Conservation (phyloP, 2,329 filamentous ascomycete species). For the Pseudogymnoascus sp. region DNA sequence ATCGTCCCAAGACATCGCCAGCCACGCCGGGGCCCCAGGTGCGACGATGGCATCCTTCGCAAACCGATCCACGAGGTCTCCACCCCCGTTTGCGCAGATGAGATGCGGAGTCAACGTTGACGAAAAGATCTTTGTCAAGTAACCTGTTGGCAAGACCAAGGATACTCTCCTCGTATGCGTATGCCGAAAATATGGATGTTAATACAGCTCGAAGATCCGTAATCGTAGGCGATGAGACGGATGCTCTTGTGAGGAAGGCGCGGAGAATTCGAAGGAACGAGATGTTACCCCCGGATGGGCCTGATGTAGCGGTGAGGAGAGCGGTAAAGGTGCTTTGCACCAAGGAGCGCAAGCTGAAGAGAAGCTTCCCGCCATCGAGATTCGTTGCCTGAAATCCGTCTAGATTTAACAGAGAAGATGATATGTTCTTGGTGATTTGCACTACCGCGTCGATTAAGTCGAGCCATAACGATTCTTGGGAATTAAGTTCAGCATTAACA, state of each 20-base stretch:
- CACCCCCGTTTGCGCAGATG: constrained; percentile 75
- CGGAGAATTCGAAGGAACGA: constrained; percentile 85
- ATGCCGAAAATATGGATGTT: constrained; percentile 84
- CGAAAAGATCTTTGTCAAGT: constrained; percentile 81
- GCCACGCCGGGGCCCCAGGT: constrained; percentile 86
- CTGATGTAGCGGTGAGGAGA: constrained; percentile 67
- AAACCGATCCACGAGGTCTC: constrained; percentile 78
- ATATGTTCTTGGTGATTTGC: constrained; percentile 56
- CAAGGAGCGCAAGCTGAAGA: constrained; percentile 61
- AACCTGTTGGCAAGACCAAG: constrained; percentile 77
- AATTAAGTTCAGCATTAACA: constrained; percentile 36
- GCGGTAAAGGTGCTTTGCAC: constrained; percentile 90
- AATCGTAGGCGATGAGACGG: constrained; percentile 72
- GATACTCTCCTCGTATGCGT: constrained; percentile 89
- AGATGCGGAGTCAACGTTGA: constrained; percentile 67
- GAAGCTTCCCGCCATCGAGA: constrained; percentile 52
- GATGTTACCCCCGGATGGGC: constrained; percentile 41
- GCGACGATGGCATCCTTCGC: constrained; percentile 73
- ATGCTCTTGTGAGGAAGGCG: constrained; percentile 77
- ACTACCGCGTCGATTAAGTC: constrained; percentile 53
- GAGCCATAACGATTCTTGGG: constrained; percentile 52
- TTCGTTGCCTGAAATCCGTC: constrained; percentile 20
- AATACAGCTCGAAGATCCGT: constrained; percentile 80
- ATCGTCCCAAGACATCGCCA: constrained; percentile 68
- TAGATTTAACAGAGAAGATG: constrained; percentile 41